Base-by-base conservation (phyloP, 805 yeast genomes). In the Lachancea thermotolerans region DNA sequence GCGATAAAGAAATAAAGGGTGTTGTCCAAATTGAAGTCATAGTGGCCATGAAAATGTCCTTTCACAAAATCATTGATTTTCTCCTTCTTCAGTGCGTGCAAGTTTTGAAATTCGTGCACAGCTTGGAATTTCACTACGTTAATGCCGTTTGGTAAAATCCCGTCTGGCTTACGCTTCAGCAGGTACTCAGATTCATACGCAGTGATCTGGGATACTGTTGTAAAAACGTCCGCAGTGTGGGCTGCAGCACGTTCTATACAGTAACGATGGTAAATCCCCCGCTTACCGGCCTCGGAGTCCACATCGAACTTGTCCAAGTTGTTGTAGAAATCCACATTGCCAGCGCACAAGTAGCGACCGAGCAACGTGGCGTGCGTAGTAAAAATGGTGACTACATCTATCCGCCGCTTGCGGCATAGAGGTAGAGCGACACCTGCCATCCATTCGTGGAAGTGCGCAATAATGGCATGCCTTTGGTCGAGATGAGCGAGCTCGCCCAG, bases 361-460 rank as follows among this genome's bases (percentile, higher is more conserved):
- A 93, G 74, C 51, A 91, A 71, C 10, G 99, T 91, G 2, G 99
- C 99, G 66, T 91, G 99, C 17, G 99, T 91, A 34, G 99, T 91
- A 73, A 91, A 91, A 51, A 91, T 84, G 21, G 99, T 90, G 48
- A 96, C 88, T 49, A 88, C 89, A 59, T 91, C 99, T 48, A 91
- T 82, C 58, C 88, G 78, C 59, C 98, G 80, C 66, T 87, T 87
- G 58, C 96, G 75, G 65, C 96, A 89, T 46, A 91, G 72, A 0
- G 99, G 97, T 49, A 93, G 71, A 0, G 95, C 96, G 38, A 93
- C 89, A 56, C 98, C 97, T 1, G 99, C 97, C 47, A 91, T 75
- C 99, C 99, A 91, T 70, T 91, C 99, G 70, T 91, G 99, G 65
- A 85, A 90, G 62, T 91, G 99, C 46, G 93, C 82, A 49, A 91